Conservation (phyloP, 106 monocot species). For the Amphibolis antarctica region DNA sequence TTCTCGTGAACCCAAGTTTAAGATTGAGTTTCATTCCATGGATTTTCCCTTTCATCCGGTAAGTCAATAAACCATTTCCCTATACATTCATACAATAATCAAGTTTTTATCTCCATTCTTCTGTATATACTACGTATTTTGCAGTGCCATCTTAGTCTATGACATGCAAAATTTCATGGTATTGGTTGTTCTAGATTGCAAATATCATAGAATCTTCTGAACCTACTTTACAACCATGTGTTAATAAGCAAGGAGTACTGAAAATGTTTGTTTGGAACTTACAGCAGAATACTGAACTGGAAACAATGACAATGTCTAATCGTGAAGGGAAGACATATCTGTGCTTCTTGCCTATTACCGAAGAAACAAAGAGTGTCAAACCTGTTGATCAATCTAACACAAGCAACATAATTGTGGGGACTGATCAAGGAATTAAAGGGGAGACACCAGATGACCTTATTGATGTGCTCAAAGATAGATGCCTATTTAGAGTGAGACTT, state of each 20-base stretch:
- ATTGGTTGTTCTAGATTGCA: background rate
- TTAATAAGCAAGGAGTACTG: background rate
- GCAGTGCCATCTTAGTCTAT: background rate
- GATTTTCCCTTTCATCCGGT: constrained; percentile 47
- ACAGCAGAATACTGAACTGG: constrained; percentile 54
- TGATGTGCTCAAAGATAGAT: constrained; percentile 55
- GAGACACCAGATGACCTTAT: constrained; percentile 91
- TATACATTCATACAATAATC: background rate
- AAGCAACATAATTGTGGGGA: constrained; percentile 47
- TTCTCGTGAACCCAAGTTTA: constrained; percentile 61
- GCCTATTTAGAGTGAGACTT: constrained; percentile 51
- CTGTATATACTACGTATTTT: background rate
- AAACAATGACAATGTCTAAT: constrained; percentile 56
- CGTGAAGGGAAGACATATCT: constrained; percentile 51
- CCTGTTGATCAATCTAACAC: constrained; percentile 36
- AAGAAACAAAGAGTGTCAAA: constrained; percentile 54
- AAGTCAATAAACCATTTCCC: too few relatives aligned
- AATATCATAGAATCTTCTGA: background rate
- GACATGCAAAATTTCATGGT: background rate
- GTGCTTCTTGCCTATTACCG: constrained; percentile 60
- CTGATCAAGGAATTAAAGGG: constrained; percentile 35
- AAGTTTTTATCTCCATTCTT: background rate
- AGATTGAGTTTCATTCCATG: constrained; percentile 36
- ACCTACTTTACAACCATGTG: background rate
- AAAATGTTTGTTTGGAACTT: background rate